These are phyloP conservation scores for Nicotiana otophora DNA, from an alignment of 257 asterid species.

Conservation along the genomic window DNA sequence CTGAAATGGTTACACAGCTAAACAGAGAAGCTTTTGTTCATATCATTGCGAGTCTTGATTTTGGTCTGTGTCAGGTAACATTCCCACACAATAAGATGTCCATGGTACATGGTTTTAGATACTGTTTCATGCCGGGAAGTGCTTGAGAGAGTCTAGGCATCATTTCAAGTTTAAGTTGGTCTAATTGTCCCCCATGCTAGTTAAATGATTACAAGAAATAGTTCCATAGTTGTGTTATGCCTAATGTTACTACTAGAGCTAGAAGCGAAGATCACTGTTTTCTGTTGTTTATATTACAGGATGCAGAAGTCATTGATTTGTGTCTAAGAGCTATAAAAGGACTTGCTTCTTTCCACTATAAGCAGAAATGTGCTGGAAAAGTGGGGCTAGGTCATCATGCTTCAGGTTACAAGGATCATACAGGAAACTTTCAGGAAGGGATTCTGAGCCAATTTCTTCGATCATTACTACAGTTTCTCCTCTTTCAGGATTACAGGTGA, in stretches of 20 bases:
- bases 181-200: background rate
- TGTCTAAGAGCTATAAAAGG: slow-evolving; percentile 78
- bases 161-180: slow-evolving; percentile 2
- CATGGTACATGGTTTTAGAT: background rate
- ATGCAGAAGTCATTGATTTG: slow-evolving; percentile 65
- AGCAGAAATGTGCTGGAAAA: slow-evolving; percentile 65
- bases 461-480: slow-evolving; percentile 70
- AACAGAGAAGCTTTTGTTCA: slow-evolving; percentile 61
- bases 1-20: slow-evolving; percentile 69
- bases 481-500: slow-evolving; percentile 89
- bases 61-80: slow-evolving; percentile 83
- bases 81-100: background rate
- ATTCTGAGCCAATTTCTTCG: slow-evolving; percentile 72
- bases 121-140: slow-evolving; percentile 5
- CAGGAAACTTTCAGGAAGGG: slow-evolving; percentile 76
- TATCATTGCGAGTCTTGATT: slow-evolving; percentile 73
- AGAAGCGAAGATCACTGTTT: slow-evolving; percentile 3
- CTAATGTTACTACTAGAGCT: background rate
- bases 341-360: slow-evolving; percentile 88
- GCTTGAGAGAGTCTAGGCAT: background rate
- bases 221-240: background rate
- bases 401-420: slow-evolving; percentile 50
- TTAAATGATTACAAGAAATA: background rate
- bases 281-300: slow-evolving; percentile 37
- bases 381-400: slow-evolving; percentile 84